Evolutionary conservation across 768 basidiomycete genomes (phyloP), one percentile per base, ranked within the genome.

Genomic region (Phanerochaete sordida): DNA sequence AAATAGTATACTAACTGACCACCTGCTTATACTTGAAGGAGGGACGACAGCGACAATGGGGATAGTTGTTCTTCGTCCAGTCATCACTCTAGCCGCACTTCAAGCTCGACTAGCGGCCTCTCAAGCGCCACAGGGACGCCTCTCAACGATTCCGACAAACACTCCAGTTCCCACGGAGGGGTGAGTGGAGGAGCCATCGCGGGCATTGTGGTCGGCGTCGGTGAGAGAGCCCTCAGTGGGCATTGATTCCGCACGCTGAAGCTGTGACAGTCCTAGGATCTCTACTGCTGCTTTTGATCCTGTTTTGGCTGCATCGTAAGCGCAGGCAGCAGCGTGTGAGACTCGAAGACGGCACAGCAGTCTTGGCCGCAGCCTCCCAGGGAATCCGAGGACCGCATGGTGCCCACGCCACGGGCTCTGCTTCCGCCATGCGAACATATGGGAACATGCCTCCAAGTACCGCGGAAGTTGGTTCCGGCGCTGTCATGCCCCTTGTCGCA

Each of bases 201-300:
- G 37, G 72, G 71, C 4, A 66, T 73, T 7, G 67, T 67, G 4
- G 60, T 73, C 28, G 69, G 66, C 2, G 58, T 65, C 28, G 24
- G 72, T 72, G 55, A 58, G 72, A n/a, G n/a, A n/a, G n/a, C n/a
- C n/a, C n/a, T n/a, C 64, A 3, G 19, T 23, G 35, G 11, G 3
- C 27, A 9, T n/a, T 13, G 6, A n/a, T 6, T 19, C 7, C 13
- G 13, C 33, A 13, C 33, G 13, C 33, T 35, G 7, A 35, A 7
- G 30, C 28, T 52, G 51, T 35, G 21, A 13, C 26, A 3, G 8
- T 56, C 62, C 56, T 21, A 16, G 33, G 15, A 21, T 5, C 44
- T 62, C 51, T 66, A 27, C 26, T 64, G 7, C 46, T 62, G 15
- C 58, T 65, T 8, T n/a, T 62, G 4, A 45, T 61, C 9, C 49